A percentile compares a stretch with the other conserved stretches of the same genome.
These are phyloP conservation scores for Rhodosporidiobolus sp. DNA, from an alignment of 768 basidiomycete genomes.

Conservation along the genomic window DNA sequence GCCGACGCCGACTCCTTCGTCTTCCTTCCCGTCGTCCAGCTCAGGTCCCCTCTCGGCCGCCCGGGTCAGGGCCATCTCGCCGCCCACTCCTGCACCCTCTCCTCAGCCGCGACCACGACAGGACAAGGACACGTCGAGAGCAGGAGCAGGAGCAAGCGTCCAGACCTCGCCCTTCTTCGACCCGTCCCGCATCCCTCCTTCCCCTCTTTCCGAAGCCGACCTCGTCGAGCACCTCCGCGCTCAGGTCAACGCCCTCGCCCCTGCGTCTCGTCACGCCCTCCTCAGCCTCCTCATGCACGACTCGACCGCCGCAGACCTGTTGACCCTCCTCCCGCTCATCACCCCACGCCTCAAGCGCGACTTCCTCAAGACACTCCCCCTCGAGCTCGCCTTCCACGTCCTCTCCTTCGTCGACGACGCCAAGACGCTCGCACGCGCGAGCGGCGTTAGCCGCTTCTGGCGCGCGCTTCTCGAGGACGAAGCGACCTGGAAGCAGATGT, in stretches of 20 bases:
- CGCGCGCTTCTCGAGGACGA: slow-evolving; percentile 67
- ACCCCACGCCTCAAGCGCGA: slow-evolving; percentile 43
- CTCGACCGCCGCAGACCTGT: slow-evolving; percentile 26
- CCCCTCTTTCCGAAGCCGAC: slow-evolving; percentile 1
- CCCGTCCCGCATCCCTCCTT: not conserved
- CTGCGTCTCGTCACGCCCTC: not conserved
- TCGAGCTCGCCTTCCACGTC: slow-evolving; percentile 72
- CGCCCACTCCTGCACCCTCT: slow-evolving; percentile 18
- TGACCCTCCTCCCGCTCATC: slow-evolving; percentile 38
- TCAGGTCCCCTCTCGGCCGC: not conserved
- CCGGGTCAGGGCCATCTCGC: slow-evolving; percentile 13
- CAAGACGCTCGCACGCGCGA: slow-evolving; percentile 64
- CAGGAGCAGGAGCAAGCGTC: too few species aligned
- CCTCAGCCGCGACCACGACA: slow-evolving; percentile 4
- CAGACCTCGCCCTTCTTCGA: slow-evolving; percentile 12
- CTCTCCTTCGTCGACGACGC: slow-evolving; percentile 74
- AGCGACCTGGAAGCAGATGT: slow-evolving; percentile 75
- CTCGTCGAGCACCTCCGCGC: slow-evolving; percentile 11
- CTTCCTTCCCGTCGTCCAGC: not conserved
- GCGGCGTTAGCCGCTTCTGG: slow-evolving; percentile 72
- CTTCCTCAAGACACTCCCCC: slow-evolving; percentile 58
- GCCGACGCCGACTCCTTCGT: not conserved
- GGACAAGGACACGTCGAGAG: not conserved
- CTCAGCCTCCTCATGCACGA: slow-evolving; percentile 28
- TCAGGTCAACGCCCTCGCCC: slow-evolving; percentile 16